Conservation (phyloP, 2,329 filamentous ascomycete species). For the Corynespora cassiicola region DNA sequence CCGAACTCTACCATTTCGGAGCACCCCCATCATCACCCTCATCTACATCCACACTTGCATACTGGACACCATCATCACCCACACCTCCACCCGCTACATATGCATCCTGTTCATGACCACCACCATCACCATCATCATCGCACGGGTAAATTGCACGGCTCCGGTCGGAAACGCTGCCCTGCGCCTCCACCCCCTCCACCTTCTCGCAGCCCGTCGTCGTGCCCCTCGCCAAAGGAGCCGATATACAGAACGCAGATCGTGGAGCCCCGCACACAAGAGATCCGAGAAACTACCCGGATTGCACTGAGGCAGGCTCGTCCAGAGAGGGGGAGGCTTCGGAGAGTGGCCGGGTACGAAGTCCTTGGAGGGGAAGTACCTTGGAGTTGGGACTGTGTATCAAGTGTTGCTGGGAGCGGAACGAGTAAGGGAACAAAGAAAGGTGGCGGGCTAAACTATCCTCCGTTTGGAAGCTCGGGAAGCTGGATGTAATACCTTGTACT, state of each 20-base stretch:
- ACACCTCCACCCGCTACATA: slow-evolving; percentile 28
- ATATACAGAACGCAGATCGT: slow-evolving; percentile 39
- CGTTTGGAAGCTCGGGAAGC: slow-evolving; percentile 30
- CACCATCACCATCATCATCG: slow-evolving; percentile 18
- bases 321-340: slow-evolving; percentile 21
- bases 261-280: slow-evolving; percentile 19
- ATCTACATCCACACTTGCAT: slow-evolving; percentile 17
- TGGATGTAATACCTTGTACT: too few relatives aligned
- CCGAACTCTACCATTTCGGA: slow-evolving; percentile 19
- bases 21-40: slow-evolving; percentile 17
- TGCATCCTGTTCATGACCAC: slow-evolving; percentile 26
- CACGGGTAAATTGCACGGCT: slow-evolving; percentile 22
- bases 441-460: slow-evolving; percentile 30
- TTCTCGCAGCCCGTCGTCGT: slow-evolving; percentile 7
- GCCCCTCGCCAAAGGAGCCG: slow-evolving; percentile 24
- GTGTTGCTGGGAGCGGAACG: slow-evolving; percentile 19
- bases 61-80: not conserved
- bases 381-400: slow-evolving; percentile 44
- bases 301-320: slow-evolving; percentile 27
- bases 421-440: slow-evolving; percentile 11
- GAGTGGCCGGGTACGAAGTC: slow-evolving; percentile 40
- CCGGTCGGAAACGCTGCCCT: slow-evolving; percentile 18
- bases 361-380: slow-evolving; percentile 37
- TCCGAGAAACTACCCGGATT: slow-evolving; percentile 32
- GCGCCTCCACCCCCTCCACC: slow-evolving; percentile 18